Evolutionary conservation across 2,329 filamentous ascomycete species (phyloP).

Genomic region (Ambrosiella cleistominuta): DNA sequence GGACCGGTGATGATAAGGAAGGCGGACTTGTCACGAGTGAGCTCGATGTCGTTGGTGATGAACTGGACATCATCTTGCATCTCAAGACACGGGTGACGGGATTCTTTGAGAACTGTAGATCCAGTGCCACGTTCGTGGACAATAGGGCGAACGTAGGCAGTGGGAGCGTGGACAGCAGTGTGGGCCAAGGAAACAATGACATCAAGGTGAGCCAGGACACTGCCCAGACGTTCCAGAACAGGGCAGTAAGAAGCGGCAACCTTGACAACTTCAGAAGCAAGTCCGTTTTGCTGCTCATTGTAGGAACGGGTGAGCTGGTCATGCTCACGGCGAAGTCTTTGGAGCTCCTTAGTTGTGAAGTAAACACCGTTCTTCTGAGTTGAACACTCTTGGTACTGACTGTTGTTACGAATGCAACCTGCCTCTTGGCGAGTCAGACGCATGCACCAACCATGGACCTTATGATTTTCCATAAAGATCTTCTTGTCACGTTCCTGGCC

Average conservation of each 20-base stretch:
- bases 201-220: constrained; percentile 79
- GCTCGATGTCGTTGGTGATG: constrained; percentile 88
- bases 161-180: constrained; percentile 80
- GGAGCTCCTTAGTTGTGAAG: constrained; percentile 76
- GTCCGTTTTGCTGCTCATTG: constrained; percentile 77
- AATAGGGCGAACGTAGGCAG: constrained; percentile 75
- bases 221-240: constrained; percentile 75
- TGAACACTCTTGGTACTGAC: constrained; percentile 79
- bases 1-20: constrained; percentile 95
- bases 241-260: constrained; percentile 92
- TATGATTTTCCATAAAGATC: constrained; percentile 91
- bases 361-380: constrained; percentile 99
- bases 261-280: constrained; percentile 81
- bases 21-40: constrained; percentile 61
- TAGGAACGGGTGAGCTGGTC: constrained; percentile 91
- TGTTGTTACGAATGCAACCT: constrained; percentile 81
- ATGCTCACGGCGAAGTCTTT: constrained; percentile 69
- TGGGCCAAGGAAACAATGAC: constrained; percentile 91
- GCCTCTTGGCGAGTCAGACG: constrained; percentile 81
- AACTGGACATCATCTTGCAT: constrained; percentile 98
- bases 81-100: constrained; percentile 92
- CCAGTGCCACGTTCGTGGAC: constrained; percentile 80
- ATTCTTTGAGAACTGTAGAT: constrained; percentile 77
- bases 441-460: constrained; percentile 92
- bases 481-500: constrained; percentile 95